These are phyloP conservation scores for Aleurites moluccanus DNA, from an alignment of 441 rosid genomes.

Conservation along the genomic window DNA sequence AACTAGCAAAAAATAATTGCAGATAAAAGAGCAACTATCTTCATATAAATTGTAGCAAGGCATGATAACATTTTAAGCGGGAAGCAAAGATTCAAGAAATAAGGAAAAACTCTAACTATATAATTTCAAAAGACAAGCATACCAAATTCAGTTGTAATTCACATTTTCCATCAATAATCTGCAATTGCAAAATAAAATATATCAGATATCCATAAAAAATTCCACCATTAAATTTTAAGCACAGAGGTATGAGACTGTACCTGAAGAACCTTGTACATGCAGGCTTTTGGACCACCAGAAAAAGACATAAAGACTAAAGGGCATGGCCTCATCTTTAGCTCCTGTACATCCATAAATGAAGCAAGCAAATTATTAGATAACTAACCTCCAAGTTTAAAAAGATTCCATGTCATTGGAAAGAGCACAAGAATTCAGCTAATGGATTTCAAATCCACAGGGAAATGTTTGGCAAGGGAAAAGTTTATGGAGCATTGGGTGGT, in stretches of 20 bases:
- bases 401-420: not conserved
- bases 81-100: not conserved
- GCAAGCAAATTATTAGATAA: slow-evolving; percentile 16
- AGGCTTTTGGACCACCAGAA: slow-evolving; percentile 90
- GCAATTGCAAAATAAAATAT: slow-evolving; percentile 34
- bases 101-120: not conserved
- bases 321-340: slow-evolving; percentile 64
- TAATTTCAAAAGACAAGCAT: slow-evolving; percentile 9
- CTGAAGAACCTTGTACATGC: slow-evolving; percentile 93
- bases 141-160: slow-evolving; percentile 55
- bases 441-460: not conserved
- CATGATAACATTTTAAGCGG: not conserved
- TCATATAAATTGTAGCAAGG: not conserved
- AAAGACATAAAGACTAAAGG: slow-evolving; percentile 83
- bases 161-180: slow-evolving; percentile 71
- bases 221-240: slow-evolving; percentile 3
- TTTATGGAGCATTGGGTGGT: not conserved
- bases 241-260: slow-evolving; percentile 28
- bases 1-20: not conserved
- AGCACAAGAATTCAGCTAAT: not conserved
- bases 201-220: slow-evolving; percentile 8
- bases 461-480: not conserved
- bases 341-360: slow-evolving; percentile 41
- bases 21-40: not conserved
- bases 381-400: not conserved